Conservation (phyloP, 768 basidiomycete species). For the Phylloporus scabripes region DNA sequence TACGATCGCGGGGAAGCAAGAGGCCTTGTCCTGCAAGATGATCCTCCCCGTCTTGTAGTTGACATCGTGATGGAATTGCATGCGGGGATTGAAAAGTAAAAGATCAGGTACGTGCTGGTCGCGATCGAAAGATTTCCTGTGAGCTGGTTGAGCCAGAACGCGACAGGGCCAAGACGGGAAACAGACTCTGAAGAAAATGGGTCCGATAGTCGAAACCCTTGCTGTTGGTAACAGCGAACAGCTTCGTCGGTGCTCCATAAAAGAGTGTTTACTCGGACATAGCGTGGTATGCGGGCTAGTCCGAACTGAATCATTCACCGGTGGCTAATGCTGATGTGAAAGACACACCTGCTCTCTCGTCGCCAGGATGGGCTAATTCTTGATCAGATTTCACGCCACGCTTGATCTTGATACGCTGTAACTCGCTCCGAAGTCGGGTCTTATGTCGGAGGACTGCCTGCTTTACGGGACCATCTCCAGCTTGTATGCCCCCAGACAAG, state of each 20-base stretch:
- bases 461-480: slow-evolving; percentile 86
- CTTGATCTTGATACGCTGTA: slow-evolving; percentile 78
- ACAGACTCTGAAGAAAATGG: slow-evolving; percentile 50
- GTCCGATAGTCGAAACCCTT: slow-evolving; percentile 50
- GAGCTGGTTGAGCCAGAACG: slow-evolving; percentile 2
- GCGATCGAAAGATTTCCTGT: slow-evolving; percentile 57
- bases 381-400: slow-evolving; percentile 58
- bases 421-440: slow-evolving; percentile 80
- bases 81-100: slow-evolving; percentile 65
- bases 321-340: background rate
- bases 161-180: background rate
- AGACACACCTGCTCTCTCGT: slow-evolving; percentile 57
- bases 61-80: slow-evolving; percentile 62
- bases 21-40: slow-evolving; percentile 96
- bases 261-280: slow-evolving; percentile 76
- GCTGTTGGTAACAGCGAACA: slow-evolving; percentile 45
- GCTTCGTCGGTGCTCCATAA: slow-evolving; percentile 66
- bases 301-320: background rate
- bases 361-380: slow-evolving; percentile 58
- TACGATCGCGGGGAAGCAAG: slow-evolving; percentile 89
- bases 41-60: slow-evolving; percentile 75
- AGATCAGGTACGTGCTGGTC: slow-evolving; percentile 84
- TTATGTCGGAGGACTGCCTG: slow-evolving; percentile 85
- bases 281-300: slow-evolving; percentile 71
- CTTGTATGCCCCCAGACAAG: slow-evolving; percentile 79